These are phyloP conservation scores for Citrullus colocynthis DNA, from an alignment of 306 rosid species.

Conservation along the genomic window DNA sequence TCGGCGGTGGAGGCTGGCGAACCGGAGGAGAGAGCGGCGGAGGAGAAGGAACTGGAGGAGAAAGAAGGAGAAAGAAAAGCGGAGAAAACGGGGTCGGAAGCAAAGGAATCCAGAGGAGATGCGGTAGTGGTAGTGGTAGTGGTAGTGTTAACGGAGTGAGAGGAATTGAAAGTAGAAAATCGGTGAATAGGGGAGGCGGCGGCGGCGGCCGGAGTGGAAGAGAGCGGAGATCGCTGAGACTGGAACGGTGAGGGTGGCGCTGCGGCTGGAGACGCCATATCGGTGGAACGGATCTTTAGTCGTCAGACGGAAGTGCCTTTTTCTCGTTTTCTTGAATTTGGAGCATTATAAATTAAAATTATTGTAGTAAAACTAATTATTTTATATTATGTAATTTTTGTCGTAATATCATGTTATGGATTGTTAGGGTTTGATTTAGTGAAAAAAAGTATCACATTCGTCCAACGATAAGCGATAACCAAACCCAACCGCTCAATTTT, in stretches of 20 bases:
- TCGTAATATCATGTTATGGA: no score
- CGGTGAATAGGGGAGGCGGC: slow-evolving; percentile 4
- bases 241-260: slow-evolving; percentile 30
- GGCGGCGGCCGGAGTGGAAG: slow-evolving; percentile 12
- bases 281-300: background rate
- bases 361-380: background rate
- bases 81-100: slow-evolving; percentile 81
- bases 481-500: no score
- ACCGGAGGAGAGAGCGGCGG: slow-evolving; percentile 98
- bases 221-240: slow-evolving; percentile 32
- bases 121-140: slow-evolving; percentile 10
- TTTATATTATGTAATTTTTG: no score
- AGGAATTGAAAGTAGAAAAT: background rate
- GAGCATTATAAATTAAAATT: background rate
- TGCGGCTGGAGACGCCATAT: slow-evolving; percentile 29
- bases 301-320: background rate
- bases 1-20: slow-evolving; percentile 98
- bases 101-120: slow-evolving; percentile 60
- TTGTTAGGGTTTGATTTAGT: no score
- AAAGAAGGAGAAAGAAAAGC: slow-evolving; percentile 77
- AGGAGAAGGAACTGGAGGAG: slow-evolving; percentile 85
- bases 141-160: background rate
- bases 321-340: background rate
- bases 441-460: no score
- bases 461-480: no score